Percentiles rank a stretch among this genome's conserved stretches.
These are phyloP conservation scores for Musa itinerans DNA, from an alignment of 176 grass and related monocot genomes.

Conservation along the genomic window DNA sequence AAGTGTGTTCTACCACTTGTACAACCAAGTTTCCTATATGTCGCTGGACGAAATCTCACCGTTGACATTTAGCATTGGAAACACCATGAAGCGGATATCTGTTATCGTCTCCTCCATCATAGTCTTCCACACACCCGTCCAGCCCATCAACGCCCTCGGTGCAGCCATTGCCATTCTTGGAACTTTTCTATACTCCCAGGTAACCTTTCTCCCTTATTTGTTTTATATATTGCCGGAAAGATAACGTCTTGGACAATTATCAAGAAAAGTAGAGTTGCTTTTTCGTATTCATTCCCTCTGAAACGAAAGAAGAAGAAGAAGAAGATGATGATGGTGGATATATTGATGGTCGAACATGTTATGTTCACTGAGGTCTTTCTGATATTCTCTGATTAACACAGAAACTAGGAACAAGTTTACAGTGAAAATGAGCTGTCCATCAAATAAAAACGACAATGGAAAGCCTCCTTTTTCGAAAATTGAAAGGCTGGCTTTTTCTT, in stretches of 20 bases:
- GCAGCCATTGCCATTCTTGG: background rate
- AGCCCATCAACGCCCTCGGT: background rate
- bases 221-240: background rate
- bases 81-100: background rate
- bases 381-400: too few relatives aligned
- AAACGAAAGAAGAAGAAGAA: background rate
- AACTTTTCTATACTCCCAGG: background rate
- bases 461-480: too few relatives aligned
- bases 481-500: too few relatives aligned
- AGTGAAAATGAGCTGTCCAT: too few relatives aligned
- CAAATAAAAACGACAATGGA: too few relatives aligned
- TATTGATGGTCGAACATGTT: too few relatives aligned
- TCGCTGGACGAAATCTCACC: background rate
- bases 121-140: background rate
- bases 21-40: constrained; percentile 3
- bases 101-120: background rate
- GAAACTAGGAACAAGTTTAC: too few relatives aligned
- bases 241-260: background rate
- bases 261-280: background rate
- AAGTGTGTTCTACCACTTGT: background rate
- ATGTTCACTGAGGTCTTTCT: too few relatives aligned
- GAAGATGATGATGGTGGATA: too few relatives aligned
- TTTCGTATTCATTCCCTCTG: background rate
- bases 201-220: background rate
- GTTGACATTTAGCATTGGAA: background rate